These are phyloP conservation scores for Viola odorata DNA, from an alignment of 345 rosid genomes.

Conservation along the genomic window DNA sequence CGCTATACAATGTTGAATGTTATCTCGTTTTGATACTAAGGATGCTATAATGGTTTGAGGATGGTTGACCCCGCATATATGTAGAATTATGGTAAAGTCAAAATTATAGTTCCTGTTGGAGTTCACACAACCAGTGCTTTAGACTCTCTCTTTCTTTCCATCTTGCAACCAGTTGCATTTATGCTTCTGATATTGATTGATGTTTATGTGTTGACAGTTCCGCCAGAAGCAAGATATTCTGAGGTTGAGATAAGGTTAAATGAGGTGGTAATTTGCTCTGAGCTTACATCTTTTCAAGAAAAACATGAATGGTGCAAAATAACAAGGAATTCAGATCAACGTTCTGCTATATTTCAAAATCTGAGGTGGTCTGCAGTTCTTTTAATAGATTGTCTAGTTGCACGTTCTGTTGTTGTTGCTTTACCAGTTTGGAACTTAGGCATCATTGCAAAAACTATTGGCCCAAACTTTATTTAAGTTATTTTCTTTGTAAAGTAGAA, in stretches of 20 bases:
- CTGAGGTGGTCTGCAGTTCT: slow-evolving; percentile 37
- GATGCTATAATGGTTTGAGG: no score
- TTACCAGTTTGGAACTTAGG: no score
- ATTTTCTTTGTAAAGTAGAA: background rate
- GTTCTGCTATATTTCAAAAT: slow-evolving; percentile 60
- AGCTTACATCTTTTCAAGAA: slow-evolving; percentile 39
- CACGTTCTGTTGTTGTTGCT: no score
- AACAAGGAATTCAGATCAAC: slow-evolving; percentile 44
- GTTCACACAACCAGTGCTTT: no score
- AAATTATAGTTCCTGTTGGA: no score
- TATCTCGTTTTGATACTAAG: no score
- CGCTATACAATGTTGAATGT: no score
- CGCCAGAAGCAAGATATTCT: slow-evolving; percentile 49
- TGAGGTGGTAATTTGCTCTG: slow-evolving; percentile 58
- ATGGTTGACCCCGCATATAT: no score
- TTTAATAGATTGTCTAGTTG: background rate
- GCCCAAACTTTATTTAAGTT: background rate
- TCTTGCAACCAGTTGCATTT: background rate
- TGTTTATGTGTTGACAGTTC: slow-evolving; percentile 44
- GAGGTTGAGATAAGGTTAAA: slow-evolving; percentile 56
- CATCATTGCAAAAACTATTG: no score
- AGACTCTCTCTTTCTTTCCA: no score
- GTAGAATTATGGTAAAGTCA: no score
- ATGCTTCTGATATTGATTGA: background rate
- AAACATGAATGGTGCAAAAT: slow-evolving; percentile 83